phyloP scores from a whole-genome alignment of 1,139 yeast genomes.

The Magnusiomyces fungicola region DNA sequence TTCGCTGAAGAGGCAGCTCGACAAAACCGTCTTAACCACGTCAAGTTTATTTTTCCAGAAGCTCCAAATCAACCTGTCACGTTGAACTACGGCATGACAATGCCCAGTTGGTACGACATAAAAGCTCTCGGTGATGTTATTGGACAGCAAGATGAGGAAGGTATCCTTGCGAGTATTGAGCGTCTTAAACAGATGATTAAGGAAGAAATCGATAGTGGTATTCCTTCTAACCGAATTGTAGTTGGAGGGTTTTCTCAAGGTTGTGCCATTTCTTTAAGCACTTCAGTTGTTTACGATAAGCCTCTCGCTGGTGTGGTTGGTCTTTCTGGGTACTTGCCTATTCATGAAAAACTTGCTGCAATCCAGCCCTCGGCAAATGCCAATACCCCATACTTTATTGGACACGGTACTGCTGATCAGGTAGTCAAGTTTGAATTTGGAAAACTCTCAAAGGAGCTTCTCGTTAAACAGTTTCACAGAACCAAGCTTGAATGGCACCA shows the following conservation, averaged over 20 bases:
- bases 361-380: constrained; percentile 38
- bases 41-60: constrained; percentile 79
- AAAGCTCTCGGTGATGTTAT: constrained; percentile 44
- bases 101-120: constrained; percentile 91
- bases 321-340: constrained; percentile 72
- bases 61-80: constrained; percentile 73
- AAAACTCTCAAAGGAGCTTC: constrained; percentile 34
- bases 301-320: constrained; percentile 75
- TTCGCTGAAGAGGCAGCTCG: constrained; percentile 40
- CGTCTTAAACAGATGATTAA: constrained; percentile 47
- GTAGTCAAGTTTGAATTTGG: constrained; percentile 50
- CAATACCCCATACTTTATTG: constrained; percentile 75
- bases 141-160: constrained; percentile 51
- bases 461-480: constrained; percentile 45
- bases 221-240: constrained; percentile 63
- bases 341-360: constrained; percentile 32
- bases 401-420: constrained; percentile 79
- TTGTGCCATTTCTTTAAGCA: constrained; percentile 68
- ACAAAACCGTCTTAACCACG: constrained; percentile 43
- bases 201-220: constrained; percentile 56
- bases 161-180: constrained; percentile 53
- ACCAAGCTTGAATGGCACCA: constrained; percentile 47
- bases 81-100: constrained; percentile 53
- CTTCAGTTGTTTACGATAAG: constrained; percentile 35
- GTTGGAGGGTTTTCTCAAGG: constrained; percentile 97